Evolutionary conservation across 1,284 basidiomycete genomes (phyloP).

Genomic region (Sanghuangporus baumii): DNA sequence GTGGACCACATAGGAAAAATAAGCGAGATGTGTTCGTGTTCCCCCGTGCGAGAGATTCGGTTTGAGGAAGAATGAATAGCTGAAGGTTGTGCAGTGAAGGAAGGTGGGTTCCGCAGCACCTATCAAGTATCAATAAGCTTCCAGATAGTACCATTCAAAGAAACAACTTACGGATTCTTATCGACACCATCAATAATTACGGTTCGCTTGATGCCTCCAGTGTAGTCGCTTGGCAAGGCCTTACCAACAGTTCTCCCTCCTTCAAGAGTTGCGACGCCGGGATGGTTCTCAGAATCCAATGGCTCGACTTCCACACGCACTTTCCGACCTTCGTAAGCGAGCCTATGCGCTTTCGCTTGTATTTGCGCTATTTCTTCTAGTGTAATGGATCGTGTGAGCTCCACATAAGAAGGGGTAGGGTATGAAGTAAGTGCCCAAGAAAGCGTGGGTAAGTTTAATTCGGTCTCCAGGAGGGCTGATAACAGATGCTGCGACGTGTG

Average conservation of each 20-base stretch:
- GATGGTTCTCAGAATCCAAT: constrained; percentile 39
- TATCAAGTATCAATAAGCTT: constrained; percentile 25
- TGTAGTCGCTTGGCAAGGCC: constrained; percentile 63
- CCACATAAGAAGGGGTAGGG: constrained; percentile 42
- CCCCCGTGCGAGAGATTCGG: constrained; percentile 53
- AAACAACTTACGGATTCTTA: constrained; percentile 59
- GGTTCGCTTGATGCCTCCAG: constrained; percentile 74
- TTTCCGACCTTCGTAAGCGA: constrained; percentile 18
- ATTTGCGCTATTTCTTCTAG: constrained; percentile 33
- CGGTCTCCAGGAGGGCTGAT: constrained; percentile 73
- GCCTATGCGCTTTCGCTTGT: constrained; percentile 32
- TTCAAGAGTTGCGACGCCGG: constrained; percentile 34
- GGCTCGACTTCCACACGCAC: constrained; percentile 49
- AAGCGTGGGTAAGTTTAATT: constrained; percentile 67
- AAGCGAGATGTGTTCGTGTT: constrained; percentile 62
- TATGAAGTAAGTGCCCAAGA: constrained; percentile 77
- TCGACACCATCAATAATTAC: constrained; percentile 80
- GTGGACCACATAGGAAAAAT: constrained; percentile 77
- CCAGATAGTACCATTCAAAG: neutral
- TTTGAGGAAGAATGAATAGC: constrained; percentile 64
- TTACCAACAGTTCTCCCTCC: constrained; percentile 46
- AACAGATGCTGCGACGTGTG: constrained; percentile 82
- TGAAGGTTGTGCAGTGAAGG: constrained; percentile 68
- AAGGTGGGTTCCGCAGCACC: constrained; percentile 85
- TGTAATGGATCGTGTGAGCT: constrained; percentile 36